Base-by-base conservation (phyloP, 345 rosid genomes). In the Acer yangbiense region DNA sequence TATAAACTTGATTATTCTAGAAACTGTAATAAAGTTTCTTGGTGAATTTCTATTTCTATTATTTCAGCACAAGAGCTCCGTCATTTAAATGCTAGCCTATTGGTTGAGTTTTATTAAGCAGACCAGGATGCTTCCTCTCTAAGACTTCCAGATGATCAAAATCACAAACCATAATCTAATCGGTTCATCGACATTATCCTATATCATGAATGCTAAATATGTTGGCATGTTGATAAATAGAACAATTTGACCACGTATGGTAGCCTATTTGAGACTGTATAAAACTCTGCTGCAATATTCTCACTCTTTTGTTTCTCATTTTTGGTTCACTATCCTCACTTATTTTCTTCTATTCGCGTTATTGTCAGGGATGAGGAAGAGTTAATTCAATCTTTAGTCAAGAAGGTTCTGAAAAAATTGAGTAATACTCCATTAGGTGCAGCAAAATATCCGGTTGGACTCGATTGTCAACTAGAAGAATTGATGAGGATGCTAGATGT, bases 391-490 rank as follows among this genome's bases (percentile, higher is more conserved):
- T 69, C 21, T 55, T 25, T 93, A 62, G 88, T 86, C 73, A 80
- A 82, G 54, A 86, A 76, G 16, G 83, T 91, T 74, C 69, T 84
- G 83, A 69, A 70, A 71, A 78, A 90, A 71, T 3, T 91, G 83
- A 83, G 81, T 70, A 90, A 84, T 64, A 81, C 91, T 11, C 97
- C 94, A 2, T 71, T 89, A 68, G 86, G 72, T 50, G 86, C 88
- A 3, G 88, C 89, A 27, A 65, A 55, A 9, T 75, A 81, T 74
- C 71, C 82, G 1, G 88, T 87, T 71, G 90, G 90, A 66, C 72
- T 85, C 7, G 82, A 87, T 57, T 64, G 81, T 61, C 80, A 76
- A n/a, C 13, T 74, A 2, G 69, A 79, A 27, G 65, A 60, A 57
- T 63, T 85, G 61, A 41, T 66, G 62, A 20, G 70, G 65, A 50